Conservation (phyloP, 2,329 filamentous ascomycete species). For the Penicillium occitanis region DNA sequence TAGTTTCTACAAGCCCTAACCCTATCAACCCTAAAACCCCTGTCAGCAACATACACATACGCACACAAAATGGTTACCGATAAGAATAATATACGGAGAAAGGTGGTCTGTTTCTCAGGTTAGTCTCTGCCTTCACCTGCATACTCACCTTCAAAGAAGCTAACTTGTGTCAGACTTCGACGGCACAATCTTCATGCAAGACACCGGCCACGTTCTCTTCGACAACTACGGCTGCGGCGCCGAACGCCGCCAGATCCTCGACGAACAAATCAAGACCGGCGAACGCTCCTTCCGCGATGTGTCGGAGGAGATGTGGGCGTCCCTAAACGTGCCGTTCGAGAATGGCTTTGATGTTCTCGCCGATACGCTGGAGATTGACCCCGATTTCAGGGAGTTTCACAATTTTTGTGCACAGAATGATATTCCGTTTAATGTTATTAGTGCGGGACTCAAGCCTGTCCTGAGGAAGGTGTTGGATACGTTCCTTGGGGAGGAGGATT, state of each 20-base stretch:
- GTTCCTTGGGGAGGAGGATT: slow-evolving; percentile 62
- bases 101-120: slow-evolving; percentile 18
- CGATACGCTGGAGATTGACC: slow-evolving; percentile 61
- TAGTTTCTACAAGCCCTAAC: neutral
- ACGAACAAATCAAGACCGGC: slow-evolving; percentile 64
- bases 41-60: neutral
- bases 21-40: neutral
- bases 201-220: slow-evolving; percentile 68
- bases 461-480: slow-evolving; percentile 62
- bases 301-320: slow-evolving; percentile 72
- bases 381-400: slow-evolving; percentile 64
- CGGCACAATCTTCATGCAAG: slow-evolving; percentile 71
- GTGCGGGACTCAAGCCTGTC: slow-evolving; percentile 65
- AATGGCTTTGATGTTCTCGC: slow-evolving; percentile 67
- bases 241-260: slow-evolving; percentile 56
- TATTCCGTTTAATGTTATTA: slow-evolving; percentile 70
- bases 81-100: slow-evolving; percentile 12
- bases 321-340: slow-evolving; percentile 65
- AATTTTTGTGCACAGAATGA: slow-evolving; percentile 61
- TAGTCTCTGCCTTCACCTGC: neutral
- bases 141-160: neutral
- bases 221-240: slow-evolving; percentile 64
- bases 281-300: slow-evolving; percentile 67
- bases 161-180: slow-evolving; percentile 62
- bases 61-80: slow-evolving; percentile 5